Conservation (phyloP, 495 filamentous ascomycete species). For the Xylaria curta region DNA sequence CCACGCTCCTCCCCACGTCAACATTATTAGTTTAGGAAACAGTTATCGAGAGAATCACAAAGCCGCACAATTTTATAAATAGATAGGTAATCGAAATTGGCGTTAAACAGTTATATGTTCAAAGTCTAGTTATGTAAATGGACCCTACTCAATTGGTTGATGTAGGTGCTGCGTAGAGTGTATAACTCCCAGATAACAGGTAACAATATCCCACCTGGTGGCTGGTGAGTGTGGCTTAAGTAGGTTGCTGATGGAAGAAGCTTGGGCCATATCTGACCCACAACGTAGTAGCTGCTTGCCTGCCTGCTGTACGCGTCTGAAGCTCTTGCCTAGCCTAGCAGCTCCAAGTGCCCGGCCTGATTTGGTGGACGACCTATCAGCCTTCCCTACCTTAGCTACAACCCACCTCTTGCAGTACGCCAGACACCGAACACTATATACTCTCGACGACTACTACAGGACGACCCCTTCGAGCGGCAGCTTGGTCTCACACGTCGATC, state of each 20-base stretch:
- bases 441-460: not conserved
- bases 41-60: not conserved
- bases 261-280: not conserved
- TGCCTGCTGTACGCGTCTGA: slow-evolving; percentile 27
- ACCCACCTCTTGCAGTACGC: not conserved
- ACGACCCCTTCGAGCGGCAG: not conserved
- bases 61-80: not conserved
- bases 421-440: not conserved
- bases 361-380: slow-evolving; percentile 14
- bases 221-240: not conserved
- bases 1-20: not conserved
- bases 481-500: not conserved
- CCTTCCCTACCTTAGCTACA: slow-evolving; percentile 21
- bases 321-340: slow-evolving; percentile 31
- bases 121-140: not conserved
- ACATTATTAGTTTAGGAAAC: not conserved
- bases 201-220: not conserved
- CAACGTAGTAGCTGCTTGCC: not conserved
- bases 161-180: not conserved
- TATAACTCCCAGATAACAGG: not conserved
- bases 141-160: not conserved
- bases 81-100: not conserved
- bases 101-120: not conserved
- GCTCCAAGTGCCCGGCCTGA: not conserved
- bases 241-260: not conserved